Base-by-base conservation (phyloP, 2,329 filamentous ascomycete genomes). In the Lizonia empirigonia region DNA sequence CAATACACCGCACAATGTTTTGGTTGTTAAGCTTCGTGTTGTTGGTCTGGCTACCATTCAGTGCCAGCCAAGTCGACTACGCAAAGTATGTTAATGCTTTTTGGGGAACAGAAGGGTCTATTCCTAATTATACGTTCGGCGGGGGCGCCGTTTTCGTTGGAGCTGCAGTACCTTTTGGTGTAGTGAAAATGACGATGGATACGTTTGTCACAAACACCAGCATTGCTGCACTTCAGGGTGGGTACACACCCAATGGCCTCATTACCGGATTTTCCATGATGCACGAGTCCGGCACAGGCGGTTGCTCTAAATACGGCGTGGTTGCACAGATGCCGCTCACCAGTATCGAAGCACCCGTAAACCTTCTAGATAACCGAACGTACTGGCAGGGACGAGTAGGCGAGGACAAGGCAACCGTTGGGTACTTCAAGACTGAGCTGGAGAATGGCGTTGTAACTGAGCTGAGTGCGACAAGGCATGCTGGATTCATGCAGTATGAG, bases 281-380 rank as follows among this genome's bases (percentile, higher is more conserved):
- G 53, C 71, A 73, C 45, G 70, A 68, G 22, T 66, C 62, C 26
- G 71, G 71, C 3, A 89, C 85, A 0, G 86, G 86, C 7, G 86
- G 86, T 1, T 84, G 84, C 1, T 85, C 86, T 1, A 89, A 88
- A 67, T 89, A 89, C 53, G 86, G 86, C 4, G 83, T 87, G 1
- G 81, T 85, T 19, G 78, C 77, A 0, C 80, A 76, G 46, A 86
- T 70, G 77, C 78, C 55, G 59, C 68, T 59, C 58, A 78, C 19
- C 78, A 86, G 54, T 57, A 76, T 70, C 0, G 62, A 66, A 10
- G 63, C 59, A 3, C 60, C 62, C 0, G 71, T 76, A 12, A 73
- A 75, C 45, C 42, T 76, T 5, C 56, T 76, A 7, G 71, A 76
- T 37, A 76, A 76, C 40, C 58, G 55, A 3, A 76, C 74, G 1